A percentile compares a stretch with the other conserved stretches of the same genome.
Evolutionary conservation across 805 yeast genomes (phyloP).

Genomic region (Teunomyces aglyptinius): DNA sequence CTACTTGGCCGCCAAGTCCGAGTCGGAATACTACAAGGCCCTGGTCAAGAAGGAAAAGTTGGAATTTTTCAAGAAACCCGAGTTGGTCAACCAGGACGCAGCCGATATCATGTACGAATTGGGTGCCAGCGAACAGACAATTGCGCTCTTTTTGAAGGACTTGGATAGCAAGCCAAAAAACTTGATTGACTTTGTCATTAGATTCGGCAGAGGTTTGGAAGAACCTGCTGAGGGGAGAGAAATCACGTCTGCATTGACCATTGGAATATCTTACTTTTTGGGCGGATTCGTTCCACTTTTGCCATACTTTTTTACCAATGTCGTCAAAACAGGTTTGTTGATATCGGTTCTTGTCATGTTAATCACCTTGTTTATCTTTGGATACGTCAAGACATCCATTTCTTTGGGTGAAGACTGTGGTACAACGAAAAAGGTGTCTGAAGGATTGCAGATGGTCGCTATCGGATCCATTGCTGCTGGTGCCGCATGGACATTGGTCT

Average conservation of each 20-base stretch:
- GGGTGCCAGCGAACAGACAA: slow-evolving; percentile 70
- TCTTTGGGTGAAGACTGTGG: slow-evolving; percentile 81
- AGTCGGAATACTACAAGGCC: slow-evolving; percentile 68
- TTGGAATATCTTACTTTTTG: slow-evolving; percentile 82
- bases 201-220: slow-evolving; percentile 88
- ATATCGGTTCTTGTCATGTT: slow-evolving; percentile 78
- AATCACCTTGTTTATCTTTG: slow-evolving; percentile 82
- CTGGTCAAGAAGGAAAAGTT: slow-evolving; percentile 72
- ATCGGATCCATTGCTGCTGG: slow-evolving; percentile 98
- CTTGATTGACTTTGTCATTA: slow-evolving; percentile 82
- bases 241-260: slow-evolving; percentile 81
- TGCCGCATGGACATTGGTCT: slow-evolving; percentile 91
- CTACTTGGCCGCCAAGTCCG: slow-evolving; percentile 89
- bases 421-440: slow-evolving; percentile 56
- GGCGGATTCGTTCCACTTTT: slow-evolving; percentile 92
- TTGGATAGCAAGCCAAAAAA: slow-evolving; percentile 73
- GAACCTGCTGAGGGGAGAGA: slow-evolving; percentile 95
- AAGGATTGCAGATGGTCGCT: slow-evolving; percentile 89
- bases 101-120: slow-evolving; percentile 78
- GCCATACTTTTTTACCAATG: slow-evolving; percentile 81
- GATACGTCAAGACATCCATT: slow-evolving; percentile 78
- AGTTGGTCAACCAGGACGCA: slow-evolving; percentile 68
- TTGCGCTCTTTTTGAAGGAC: slow-evolving; percentile 70
- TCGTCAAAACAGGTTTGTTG: slow-evolving; percentile 75
- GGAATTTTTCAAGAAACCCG: slow-evolving; percentile 63